A percentile compares a stretch with the other conserved stretches of the same genome.
Conservation (phyloP, 202 grass and related monocot species). For the Eragrostis tef region DNA sequence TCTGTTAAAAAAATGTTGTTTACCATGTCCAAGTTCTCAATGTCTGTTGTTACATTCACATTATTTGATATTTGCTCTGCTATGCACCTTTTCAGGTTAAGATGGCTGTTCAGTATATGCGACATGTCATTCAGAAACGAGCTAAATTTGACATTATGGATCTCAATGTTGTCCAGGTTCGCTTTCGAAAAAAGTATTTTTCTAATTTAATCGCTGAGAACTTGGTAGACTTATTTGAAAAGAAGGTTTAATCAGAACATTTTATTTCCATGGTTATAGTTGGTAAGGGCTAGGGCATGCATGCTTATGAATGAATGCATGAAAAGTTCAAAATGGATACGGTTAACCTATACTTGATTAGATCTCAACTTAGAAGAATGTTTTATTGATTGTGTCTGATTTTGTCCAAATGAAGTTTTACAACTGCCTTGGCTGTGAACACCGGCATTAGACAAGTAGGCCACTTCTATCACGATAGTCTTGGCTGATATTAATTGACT, state of each 20-base stretch:
- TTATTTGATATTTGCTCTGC: conserved; percentile 35
- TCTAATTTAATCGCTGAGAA: conserved; percentile 10
- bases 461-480: neutral
- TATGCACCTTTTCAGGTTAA: conserved; percentile 66
- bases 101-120: conserved; percentile 95
- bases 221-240: neutral
- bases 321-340: conserved; percentile 10
- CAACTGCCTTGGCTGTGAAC: conserved; percentile 29
- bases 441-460: neutral
- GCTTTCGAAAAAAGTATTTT: conserved; percentile 41
- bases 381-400: conserved; percentile 32
- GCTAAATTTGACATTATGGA: conserved; percentile 99
- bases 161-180: conserved; percentile 93
- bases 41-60: neutral
- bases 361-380: conserved; percentile 28
- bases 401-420: conserved; percentile 1
- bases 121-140: conserved; percentile 89
- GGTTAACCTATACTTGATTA: neutral
- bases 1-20: neutral
- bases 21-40: conserved; percentile 14
- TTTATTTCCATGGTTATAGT: conserved; percentile 35
- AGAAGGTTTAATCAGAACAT: neutral
- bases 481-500: conserved; percentile 4
- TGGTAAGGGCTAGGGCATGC: conserved; percentile 1
- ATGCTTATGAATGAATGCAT: conserved; percentile 15